phyloP scores from a whole-genome alignment of 306 rosid genomes.

The Prunus kanzakura region DNA sequence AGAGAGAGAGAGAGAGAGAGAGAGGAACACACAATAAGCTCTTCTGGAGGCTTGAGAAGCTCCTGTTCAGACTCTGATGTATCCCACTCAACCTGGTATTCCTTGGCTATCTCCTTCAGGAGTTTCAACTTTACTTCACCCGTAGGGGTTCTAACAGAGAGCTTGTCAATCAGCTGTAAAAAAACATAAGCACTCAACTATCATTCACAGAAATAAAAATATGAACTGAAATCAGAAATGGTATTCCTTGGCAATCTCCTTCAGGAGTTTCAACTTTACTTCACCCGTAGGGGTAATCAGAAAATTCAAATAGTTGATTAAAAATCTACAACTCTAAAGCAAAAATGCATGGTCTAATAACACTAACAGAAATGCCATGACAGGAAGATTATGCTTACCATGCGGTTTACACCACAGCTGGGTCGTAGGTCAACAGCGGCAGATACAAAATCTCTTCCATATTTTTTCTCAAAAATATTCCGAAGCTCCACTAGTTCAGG shows the following conservation, averaged over 20 bases:
- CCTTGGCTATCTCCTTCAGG: slow-evolving; percentile 93
- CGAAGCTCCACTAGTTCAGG: slow-evolving; percentile 72
- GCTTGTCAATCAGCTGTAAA: slow-evolving; percentile 86
- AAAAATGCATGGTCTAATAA: neutral
- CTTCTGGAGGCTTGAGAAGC: slow-evolving; percentile 86
- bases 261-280: too few species aligned
- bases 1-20: neutral
- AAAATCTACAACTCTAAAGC: neutral
- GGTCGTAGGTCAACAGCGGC: slow-evolving; percentile 94
- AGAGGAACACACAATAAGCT: slow-evolving; percentile 56
- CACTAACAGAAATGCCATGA: neutral
- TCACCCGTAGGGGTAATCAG: neutral
- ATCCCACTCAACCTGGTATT: slow-evolving; percentile 84
- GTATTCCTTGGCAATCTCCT: too few species aligned
- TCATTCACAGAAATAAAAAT: neutral
- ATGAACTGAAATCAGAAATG: neutral
- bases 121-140: slow-evolving; percentile 75
- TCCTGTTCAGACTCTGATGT: slow-evolving; percentile 75
- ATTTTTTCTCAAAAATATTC: slow-evolving; percentile 85
- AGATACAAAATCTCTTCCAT: slow-evolving; percentile 86
- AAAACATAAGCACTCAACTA: slow-evolving; percentile 8
- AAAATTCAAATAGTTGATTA: neutral
- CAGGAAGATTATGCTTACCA: slow-evolving; percentile 35
- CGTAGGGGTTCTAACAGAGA: slow-evolving; percentile 80
- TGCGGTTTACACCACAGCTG: slow-evolving; percentile 83